These are phyloP conservation scores for Fusarium penzigii DNA, from an alignment of 2,329 filamentous ascomycete species.

Conservation along the genomic window DNA sequence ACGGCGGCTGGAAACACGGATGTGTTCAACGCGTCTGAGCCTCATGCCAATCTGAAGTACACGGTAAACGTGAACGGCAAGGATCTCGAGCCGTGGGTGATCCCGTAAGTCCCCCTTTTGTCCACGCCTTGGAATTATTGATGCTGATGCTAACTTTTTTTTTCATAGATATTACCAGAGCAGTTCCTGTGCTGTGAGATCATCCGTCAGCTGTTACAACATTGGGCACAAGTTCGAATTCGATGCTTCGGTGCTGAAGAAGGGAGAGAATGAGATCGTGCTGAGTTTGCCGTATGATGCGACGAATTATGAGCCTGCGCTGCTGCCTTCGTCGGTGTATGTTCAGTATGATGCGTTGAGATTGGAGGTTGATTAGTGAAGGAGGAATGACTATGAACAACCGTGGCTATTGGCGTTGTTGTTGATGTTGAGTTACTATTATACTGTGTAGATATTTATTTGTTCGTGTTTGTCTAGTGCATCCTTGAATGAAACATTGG, in stretches of 20 bases:
- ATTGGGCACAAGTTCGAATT: conserved; percentile 61
- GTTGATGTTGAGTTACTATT: too few relatives aligned
- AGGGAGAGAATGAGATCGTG: conserved; percentile 56
- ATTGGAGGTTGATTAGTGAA: conserved; percentile 50
- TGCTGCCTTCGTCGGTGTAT: conserved; percentile 57
- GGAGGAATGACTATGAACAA: background rate
- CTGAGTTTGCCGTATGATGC: conserved; percentile 61
- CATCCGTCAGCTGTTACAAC: conserved; percentile 63
- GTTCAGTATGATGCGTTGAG: conserved; percentile 67
- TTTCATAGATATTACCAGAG: conserved; percentile 24
- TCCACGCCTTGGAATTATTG: background rate
- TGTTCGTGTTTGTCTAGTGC: too few relatives aligned
- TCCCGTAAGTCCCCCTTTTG: conserved; percentile 47
- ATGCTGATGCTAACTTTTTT: background rate
- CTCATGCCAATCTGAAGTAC: conserved; percentile 54
- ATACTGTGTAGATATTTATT: too few relatives aligned
- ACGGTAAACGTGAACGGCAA: conserved; percentile 42
- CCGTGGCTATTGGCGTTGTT: too few relatives aligned
- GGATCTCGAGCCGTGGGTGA: conserved; percentile 54
- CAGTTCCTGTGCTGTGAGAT: conserved; percentile 60
- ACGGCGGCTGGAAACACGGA: conserved; percentile 64
- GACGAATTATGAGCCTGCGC: conserved; percentile 58
- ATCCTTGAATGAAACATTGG: too few relatives aligned
- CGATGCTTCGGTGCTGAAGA: conserved; percentile 46
- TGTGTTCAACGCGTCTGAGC: conserved; percentile 52